A percentile compares a stretch with the other conserved stretches of the same genome.
These are phyloP conservation scores for Isabelozyma heimii DNA, from an alignment of 805 yeast genomes.

Conservation along the genomic window DNA sequence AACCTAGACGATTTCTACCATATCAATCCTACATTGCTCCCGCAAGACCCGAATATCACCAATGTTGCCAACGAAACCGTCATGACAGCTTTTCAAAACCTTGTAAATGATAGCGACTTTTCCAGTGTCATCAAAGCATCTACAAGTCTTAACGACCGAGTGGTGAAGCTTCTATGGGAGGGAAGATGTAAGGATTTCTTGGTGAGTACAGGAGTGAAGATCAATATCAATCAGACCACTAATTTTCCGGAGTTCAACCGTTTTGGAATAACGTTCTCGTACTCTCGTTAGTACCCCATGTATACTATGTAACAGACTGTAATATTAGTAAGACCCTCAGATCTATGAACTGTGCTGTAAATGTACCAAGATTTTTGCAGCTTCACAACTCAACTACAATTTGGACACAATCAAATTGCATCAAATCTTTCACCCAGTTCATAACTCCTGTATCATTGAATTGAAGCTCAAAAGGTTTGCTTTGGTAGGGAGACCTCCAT, in stretches of 20 bases:
- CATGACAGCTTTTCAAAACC: conserved; percentile 49
- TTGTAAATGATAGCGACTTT: conserved; percentile 53
- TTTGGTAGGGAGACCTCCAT: too few species aligned
- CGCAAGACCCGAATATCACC: conserved; percentile 2
- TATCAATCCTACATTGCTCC: conserved; percentile 22
- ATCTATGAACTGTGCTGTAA: too few species aligned
- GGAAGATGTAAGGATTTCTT: conserved; percentile 81
- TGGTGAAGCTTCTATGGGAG: conserved; percentile 76
- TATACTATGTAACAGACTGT: background rate
- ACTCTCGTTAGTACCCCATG: conserved; percentile 45
- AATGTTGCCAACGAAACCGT: conserved; percentile 30
- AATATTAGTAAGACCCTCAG: background rate
- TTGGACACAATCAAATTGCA: too few species aligned
- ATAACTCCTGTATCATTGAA: too few species aligned
- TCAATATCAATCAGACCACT: conserved; percentile 37
- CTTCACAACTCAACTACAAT: too few species aligned
- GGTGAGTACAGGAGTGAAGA: conserved; percentile 67
- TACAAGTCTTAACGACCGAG: conserved; percentile 62
- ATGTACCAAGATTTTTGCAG: too few species aligned
- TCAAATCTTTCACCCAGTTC: too few species aligned
- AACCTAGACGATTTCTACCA: conserved; percentile 22
- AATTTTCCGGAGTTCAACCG: conserved; percentile 46
- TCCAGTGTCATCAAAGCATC: conserved; percentile 72
- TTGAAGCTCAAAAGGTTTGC: too few species aligned
- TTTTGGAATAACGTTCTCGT: conserved; percentile 62